Conservation (phyloP, 495 filamentous ascomycete genomes). For the Letharia lupina region DNA sequence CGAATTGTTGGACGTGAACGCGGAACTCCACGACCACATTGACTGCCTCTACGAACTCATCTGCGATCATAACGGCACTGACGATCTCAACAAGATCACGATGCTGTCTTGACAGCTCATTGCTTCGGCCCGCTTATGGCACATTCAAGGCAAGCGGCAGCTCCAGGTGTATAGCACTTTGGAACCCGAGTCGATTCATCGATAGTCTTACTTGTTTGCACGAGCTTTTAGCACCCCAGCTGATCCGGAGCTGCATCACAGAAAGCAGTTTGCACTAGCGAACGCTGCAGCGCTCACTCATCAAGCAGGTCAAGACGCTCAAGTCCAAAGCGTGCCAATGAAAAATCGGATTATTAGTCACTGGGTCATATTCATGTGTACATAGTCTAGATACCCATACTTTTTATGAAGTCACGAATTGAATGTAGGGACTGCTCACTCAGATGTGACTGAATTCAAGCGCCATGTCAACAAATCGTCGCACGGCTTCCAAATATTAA, state of each 20-base stretch:
- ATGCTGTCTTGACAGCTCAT: neutral
- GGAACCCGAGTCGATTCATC: neutral
- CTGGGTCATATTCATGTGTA: neutral
- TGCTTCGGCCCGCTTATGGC: neutral
- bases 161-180: neutral
- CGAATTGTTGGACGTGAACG: conserved; percentile 10
- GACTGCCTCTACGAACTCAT: neutral
- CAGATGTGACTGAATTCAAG: neutral
- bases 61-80: neutral
- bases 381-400: neutral
- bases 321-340: neutral
- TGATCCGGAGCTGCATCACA: neutral
- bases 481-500: neutral
- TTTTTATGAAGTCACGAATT: neutral
- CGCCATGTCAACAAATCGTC: neutral
- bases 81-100: neutral
- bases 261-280: neutral
- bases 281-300: neutral
- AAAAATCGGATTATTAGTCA: neutral
- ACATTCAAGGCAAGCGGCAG: neutral
- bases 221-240: neutral
- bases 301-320: neutral
- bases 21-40: conserved; percentile 2
- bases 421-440: neutral
- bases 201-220: neutral